Percentiles rank a stretch among this genome's conserved stretches.
These are phyloP conservation scores for Crataegus laevigata DNA, from an alignment of 306 rosid genomes.

Conservation along the genomic window DNA sequence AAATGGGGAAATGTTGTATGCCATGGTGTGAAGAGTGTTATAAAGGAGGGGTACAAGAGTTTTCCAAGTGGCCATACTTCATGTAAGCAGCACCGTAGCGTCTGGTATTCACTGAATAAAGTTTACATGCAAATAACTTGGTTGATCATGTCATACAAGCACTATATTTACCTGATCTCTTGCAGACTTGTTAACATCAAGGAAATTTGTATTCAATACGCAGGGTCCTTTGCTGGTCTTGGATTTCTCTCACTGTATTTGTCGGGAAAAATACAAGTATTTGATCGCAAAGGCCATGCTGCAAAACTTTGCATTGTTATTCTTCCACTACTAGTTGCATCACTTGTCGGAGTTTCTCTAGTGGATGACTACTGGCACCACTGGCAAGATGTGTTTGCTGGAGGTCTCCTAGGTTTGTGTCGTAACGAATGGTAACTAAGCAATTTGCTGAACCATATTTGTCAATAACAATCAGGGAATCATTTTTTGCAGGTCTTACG, in stretches of 20 bases:
- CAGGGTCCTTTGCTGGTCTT: conserved; percentile 92
- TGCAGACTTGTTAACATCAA: neutral
- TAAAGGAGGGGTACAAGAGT: conserved; percentile 91
- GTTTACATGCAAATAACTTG: neutral
- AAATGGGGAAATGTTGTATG: conserved; percentile 67
- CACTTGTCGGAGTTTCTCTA: conserved; percentile 80
- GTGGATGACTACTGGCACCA: conserved; percentile 97
- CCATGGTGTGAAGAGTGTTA: conserved; percentile 49
- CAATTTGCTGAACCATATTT: neutral
- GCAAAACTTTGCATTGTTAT: conserved; percentile 73
- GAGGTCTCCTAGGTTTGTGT: conserved; percentile 60
- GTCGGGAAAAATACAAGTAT: conserved; percentile 69
- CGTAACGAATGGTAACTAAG: neutral
- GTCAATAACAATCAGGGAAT: neutral
- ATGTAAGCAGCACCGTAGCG: conserved; percentile 31
- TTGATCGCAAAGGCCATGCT: conserved; percentile 61
- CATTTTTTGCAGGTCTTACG: conserved; percentile 51
- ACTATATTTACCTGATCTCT: neutral
- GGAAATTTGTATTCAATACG: conserved; percentile 24
- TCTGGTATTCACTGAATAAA: neutral
- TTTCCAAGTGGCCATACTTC: conserved; percentile 96
- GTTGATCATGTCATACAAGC: neutral
- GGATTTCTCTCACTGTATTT: conserved; percentile 72
- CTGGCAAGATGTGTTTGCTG: conserved; percentile 31
- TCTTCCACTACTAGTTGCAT: conserved; percentile 67